A percentile compares a stretch with the other conserved stretches of the same genome.
phyloP scores from a whole-genome alignment of 164 flowering plant genomes.

The Magnolia officinalis region DNA sequence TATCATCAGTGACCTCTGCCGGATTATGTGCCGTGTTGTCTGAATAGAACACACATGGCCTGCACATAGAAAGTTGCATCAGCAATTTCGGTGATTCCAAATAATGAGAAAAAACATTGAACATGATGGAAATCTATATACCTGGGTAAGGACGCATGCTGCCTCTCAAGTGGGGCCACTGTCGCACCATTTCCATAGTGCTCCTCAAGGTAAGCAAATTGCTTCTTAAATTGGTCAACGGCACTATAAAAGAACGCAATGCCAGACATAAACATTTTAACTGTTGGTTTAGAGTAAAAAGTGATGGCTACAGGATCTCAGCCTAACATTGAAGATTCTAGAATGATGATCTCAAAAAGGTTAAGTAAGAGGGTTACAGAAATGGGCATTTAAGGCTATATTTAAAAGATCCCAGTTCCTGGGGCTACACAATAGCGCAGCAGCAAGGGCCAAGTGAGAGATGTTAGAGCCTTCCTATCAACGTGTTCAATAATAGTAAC shows the following conservation, averaged over 20 bases:
- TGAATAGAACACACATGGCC: conserved; percentile 73
- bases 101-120: not conserved
- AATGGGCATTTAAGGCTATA: not conserved
- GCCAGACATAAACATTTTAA: not conserved
- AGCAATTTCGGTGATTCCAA: not conserved
- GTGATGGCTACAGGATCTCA: not conserved
- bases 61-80: conserved; percentile 24
- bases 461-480: too few species aligned
- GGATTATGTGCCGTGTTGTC: conserved; percentile 49
- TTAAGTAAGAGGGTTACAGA: not conserved
- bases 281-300: not conserved
- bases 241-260: conserved; percentile 54
- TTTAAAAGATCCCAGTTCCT: not conserved
- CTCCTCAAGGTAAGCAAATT: conserved; percentile 94
- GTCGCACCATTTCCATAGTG: conserved; percentile 77
- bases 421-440: too few species aligned
- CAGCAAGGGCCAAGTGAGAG: too few species aligned
- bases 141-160: conserved; percentile 97
- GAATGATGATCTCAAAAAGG: too few species aligned
- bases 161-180: conserved; percentile 85
- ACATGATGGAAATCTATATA: conserved; percentile 18
- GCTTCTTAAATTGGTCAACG: conserved; percentile 97
- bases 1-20: conserved; percentile 47
- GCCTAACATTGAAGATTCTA: not conserved
- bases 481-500: too few species aligned